These are phyloP conservation scores for Malassezia sympodialis DNA, from an alignment of 1,284 basidiomycete species.

Conservation along the genomic window DNA sequence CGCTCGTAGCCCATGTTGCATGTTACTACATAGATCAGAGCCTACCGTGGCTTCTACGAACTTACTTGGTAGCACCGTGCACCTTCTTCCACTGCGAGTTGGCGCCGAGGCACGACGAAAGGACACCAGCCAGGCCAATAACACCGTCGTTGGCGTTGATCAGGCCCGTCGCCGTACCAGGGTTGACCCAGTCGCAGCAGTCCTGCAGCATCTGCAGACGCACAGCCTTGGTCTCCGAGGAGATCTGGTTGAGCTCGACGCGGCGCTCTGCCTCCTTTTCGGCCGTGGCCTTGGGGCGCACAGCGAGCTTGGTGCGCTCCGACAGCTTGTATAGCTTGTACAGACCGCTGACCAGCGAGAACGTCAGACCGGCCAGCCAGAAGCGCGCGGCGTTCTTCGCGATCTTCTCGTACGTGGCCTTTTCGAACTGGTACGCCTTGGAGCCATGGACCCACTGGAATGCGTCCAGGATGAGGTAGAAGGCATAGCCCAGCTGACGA, in stretches of 20 bases:
- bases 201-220: conserved; percentile 72
- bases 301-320: conserved; percentile 27
- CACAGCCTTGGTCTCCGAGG: conserved; percentile 59
- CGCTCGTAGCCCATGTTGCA: not conserved
- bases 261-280: conserved; percentile 62
- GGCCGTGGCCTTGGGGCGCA: conserved; percentile 52
- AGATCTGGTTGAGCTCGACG: conserved; percentile 56
- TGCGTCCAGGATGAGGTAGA: conserved; percentile 58
- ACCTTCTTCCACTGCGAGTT: conserved; percentile 46
- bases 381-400: conserved; percentile 68
- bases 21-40: not conserved
- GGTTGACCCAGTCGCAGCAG: conserved; percentile 73
- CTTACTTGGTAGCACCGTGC: conserved; percentile 39
- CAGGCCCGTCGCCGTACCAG: conserved; percentile 70
- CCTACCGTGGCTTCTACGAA: not conserved
- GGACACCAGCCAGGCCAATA: conserved; percentile 41
- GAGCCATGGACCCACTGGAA: conserved; percentile 43
- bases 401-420: conserved; percentile 60
- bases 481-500: conserved; percentile 78
- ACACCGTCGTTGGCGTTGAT: conserved; percentile 72
- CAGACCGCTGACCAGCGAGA: conserved; percentile 33
- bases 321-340: conserved; percentile 45
- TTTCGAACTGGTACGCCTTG: conserved; percentile 49
- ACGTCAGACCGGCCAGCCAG: conserved; percentile 66
- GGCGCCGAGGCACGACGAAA: conserved; percentile 40